Conservation (phyloP, 2,329 filamentous ascomycete genomes). For the Fusarium torreyae region DNA sequence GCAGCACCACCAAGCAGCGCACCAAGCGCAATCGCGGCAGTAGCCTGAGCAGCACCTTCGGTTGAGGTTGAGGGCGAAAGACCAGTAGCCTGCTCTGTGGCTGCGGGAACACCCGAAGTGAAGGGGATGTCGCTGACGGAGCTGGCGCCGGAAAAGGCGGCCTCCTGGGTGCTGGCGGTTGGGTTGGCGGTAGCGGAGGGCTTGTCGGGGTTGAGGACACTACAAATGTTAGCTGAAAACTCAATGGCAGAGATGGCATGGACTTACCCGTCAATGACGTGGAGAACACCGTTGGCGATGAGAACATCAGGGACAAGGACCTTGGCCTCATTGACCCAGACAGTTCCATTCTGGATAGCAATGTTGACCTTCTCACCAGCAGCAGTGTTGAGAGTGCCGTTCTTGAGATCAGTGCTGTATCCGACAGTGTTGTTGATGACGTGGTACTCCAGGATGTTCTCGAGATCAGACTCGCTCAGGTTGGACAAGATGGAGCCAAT, state of each 20-base stretch:
- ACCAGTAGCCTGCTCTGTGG: slow-evolving; percentile 33
- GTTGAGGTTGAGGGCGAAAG: slow-evolving; percentile 34
- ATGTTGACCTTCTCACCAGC: slow-evolving; percentile 60
- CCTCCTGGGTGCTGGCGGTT: slow-evolving; percentile 57
- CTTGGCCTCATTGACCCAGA: slow-evolving; percentile 57
- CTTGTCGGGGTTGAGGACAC: slow-evolving; percentile 60
- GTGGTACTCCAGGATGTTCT: slow-evolving; percentile 72
- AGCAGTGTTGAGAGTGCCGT: slow-evolving; percentile 34
- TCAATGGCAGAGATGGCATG: not conserved
- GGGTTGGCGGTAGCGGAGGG: slow-evolving; percentile 54
- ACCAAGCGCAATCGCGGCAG: slow-evolving; percentile 47
- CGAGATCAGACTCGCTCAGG: slow-evolving; percentile 62
- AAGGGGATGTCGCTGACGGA: slow-evolving; percentile 65
- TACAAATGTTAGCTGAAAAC: slow-evolving; percentile 56
- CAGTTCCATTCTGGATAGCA: slow-evolving; percentile 57
- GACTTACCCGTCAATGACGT: slow-evolving; percentile 70
- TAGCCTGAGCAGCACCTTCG: slow-evolving; percentile 43
- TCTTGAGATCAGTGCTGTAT: slow-evolving; percentile 52
- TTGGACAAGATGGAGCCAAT: slow-evolving; percentile 66
- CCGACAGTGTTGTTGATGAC: slow-evolving; percentile 67
- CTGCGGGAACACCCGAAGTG: slow-evolving; percentile 63
- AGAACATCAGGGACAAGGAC: slow-evolving; percentile 66
- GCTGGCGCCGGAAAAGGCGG: slow-evolving; percentile 68
- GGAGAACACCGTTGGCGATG: slow-evolving; percentile 69
- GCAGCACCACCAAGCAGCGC: slow-evolving; percentile 47